Percentiles rank a stretch among this genome's conserved stretches.
Evolutionary conservation across 2,329 filamentous ascomycete species (phyloP).

Genomic region (Cordyceps fumosorosea): DNA sequence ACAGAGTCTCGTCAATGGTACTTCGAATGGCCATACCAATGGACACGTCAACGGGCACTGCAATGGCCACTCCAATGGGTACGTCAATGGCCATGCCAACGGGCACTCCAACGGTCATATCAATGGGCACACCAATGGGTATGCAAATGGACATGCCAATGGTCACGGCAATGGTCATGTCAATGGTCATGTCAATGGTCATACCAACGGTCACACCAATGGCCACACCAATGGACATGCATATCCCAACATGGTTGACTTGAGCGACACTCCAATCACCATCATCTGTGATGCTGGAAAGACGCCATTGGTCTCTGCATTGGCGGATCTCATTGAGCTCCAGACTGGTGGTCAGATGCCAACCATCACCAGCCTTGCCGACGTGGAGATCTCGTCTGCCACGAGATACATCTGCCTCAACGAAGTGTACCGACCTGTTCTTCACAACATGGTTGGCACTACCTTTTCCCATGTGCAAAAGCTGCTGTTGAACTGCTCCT

Average conservation of each 20-base stretch:
- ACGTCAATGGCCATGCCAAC: background rate
- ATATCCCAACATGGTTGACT: background rate
- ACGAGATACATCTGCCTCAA: conserved; percentile 33
- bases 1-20: no score
- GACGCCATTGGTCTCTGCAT: conserved; percentile 17
- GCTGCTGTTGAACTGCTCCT: conserved; percentile 28
- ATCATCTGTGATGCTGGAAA: conserved; percentile 20
- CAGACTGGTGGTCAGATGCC: conserved; percentile 18
- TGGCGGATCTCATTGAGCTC: conserved; percentile 19
- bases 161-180: background rate
- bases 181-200: background rate
- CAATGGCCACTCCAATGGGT: background rate
- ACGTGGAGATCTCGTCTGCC: conserved; percentile 13
- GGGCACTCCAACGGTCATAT: background rate
- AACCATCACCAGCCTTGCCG: conserved; percentile 16
- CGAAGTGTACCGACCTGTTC: conserved; percentile 38
- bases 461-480: conserved; percentile 33
- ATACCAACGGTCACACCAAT: background rate
- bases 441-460: conserved; percentile 31
- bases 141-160: background rate
- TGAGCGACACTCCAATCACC: conserved; percentile 17
- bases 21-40: background rate
- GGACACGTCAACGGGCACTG: background rate
- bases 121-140: background rate
- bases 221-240: background rate